Base-by-base conservation (phyloP, 768 basidiomycete species). In the Lactifluus subvellereus region DNA sequence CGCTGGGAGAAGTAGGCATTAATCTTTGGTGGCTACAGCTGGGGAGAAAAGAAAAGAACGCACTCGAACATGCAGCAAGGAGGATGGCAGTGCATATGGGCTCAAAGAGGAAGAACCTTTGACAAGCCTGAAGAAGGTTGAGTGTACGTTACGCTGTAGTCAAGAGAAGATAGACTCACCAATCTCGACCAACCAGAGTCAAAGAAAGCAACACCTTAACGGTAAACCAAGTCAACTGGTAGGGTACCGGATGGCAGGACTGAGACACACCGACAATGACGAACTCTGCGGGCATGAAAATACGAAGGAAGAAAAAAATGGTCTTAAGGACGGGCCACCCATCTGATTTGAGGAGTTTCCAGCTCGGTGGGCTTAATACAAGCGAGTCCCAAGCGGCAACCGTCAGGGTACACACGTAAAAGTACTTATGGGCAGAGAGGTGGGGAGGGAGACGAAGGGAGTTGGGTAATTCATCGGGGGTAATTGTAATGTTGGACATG, bases 311-410 rank as follows among this genome's bases (percentile, higher is more conserved):
- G 72, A 87, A 81, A 76, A 86, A 91, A 59, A 91, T 76, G 43
- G 84, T 72, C 74, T 94, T 93, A 71, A 94, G 83, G 1, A 80
- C 72, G 2, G 91, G 90, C 91, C 91, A 93, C 30, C 80, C 77
- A 53, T 76, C 74, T 11, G 80, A 76, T 67, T 81, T 83, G 64
- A 84, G 72, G 61, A 94, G 83, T 33, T 85, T 82, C 82, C 85
- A 92, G 52, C 87, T 85, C 59, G 91, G 77, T 0, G 91, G 91
- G 9, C 86, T 86, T 54, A 94, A 82, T 40, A 94, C 91, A 69
- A 94, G 84, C 40, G 90, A 86, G 69, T 94, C 91, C 91, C 91
- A 93, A 7, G 91, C 91, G 0, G 90, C 88, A 60, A 94, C 89
- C 58, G 91, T 94, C 66, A 94, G 83, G 0, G 91, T 90, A 77